Base-by-base conservation (phyloP, 768 basidiomycete genomes). In the Pisolithus albus region DNA sequence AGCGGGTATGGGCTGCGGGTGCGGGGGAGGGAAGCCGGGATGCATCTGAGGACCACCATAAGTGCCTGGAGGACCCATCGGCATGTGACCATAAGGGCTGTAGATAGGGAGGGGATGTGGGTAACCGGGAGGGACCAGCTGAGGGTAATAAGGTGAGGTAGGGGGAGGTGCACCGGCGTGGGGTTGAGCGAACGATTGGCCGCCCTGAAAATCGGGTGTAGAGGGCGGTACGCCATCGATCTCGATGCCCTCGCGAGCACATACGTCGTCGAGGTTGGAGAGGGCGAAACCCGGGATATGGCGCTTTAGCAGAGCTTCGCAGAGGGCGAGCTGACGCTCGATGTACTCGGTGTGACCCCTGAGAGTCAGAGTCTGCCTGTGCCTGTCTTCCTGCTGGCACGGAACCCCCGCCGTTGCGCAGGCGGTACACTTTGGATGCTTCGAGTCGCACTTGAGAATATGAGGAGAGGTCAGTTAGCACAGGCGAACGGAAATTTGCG, bases 301-400 rank as follows among this genome's bases (percentile, higher is more conserved):
- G 19, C 80, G 81, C 68, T 87, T 87, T 61, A 92, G 80, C 42
- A 92, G 81, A 16, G 83, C 83, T 55, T 83, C 81, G 61, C 88
- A 91, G 56, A 88, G 86, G 1, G 78, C 73, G 46, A 92, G 78
- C 72, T 88, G 84, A 57, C 81, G 79, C 72, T 92, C 90, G 65
- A 92, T 70, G 54, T 77, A 84, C 63, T 91, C 89, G 0, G 87
- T 85, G 67, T 92, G 84, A 34, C 89, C 90, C 38, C 90, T 76
- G 2, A 86, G 86, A 46, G 88, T 91, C 61, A 92, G 79, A 1
- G 86, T 89, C 76, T 91, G 87, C 38, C 89, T 75, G 69, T 92
- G 88, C 44, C 90, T 75, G 72, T 92, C 90, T 62, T 92, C 90
- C 65, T 92, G 90, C 63, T 91, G 83, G 72, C 90, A 92, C 40